phyloP scores from a whole-genome alignment of 345 rosid genomes.

The Bretschneidera sinensis region DNA sequence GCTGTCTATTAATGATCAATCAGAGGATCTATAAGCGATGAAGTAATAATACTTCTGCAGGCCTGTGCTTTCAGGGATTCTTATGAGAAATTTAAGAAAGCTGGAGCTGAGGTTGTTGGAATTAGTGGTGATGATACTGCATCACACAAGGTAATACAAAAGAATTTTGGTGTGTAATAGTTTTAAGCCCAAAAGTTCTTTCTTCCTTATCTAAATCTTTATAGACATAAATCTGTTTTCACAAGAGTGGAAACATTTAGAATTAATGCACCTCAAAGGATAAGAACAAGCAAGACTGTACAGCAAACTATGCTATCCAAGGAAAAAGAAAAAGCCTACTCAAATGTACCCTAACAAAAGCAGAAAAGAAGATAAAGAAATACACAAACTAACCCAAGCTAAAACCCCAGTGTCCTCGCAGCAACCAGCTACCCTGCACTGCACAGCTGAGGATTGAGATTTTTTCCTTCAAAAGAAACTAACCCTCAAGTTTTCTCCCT shows the following conservation, averaged over 20 bases:
- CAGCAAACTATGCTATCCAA: too few species aligned
- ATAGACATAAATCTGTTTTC: background rate
- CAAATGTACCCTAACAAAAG: too few species aligned
- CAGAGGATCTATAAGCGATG: background rate
- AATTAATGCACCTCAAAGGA: background rate
- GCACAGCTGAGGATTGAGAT: too few species aligned
- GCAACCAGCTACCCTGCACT: too few species aligned
- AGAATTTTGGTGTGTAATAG: background rate
- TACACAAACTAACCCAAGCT: too few species aligned
- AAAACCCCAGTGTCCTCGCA: too few species aligned
- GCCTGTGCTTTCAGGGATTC: constrained; percentile 90
- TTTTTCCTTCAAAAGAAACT: too few species aligned
- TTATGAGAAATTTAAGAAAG: constrained; percentile 95
- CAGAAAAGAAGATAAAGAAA: too few species aligned
- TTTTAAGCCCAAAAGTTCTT: background rate
- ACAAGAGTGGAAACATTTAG: background rate
- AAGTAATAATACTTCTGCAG: constrained; percentile 23
- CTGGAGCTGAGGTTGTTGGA: constrained; percentile 93
- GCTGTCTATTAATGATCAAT: background rate
- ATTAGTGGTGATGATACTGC: constrained; percentile 82
- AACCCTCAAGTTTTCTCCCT: too few species aligned
- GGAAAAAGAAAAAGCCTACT: too few species aligned
- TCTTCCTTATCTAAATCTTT: background rate
- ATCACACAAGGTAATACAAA: constrained; percentile 70
- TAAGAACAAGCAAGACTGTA: background rate